Evolutionary conservation across 331 rosid genomes (phyloP).

Genomic region (Quercus tomentella): DNA sequence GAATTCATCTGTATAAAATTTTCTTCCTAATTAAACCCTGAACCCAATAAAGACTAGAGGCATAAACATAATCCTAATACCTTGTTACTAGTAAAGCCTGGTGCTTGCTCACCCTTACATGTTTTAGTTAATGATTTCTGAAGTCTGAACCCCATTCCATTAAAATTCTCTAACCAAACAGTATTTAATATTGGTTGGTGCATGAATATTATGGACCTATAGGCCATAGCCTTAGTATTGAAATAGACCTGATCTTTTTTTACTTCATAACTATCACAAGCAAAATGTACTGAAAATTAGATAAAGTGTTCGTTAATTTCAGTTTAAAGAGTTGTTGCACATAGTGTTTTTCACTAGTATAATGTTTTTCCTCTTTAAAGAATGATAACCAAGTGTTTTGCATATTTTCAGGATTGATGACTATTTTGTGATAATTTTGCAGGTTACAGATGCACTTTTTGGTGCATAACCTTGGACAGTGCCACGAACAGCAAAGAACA

Average conservation of each 20-base stretch:
- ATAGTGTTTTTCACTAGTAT: neutral
- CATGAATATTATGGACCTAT: neutral
- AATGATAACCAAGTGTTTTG: neutral
- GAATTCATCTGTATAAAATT: no score
- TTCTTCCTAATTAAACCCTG: neutral
- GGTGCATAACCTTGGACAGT: constrained; percentile 42
- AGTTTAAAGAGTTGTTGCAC: neutral
- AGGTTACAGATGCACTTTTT: constrained; percentile 26
- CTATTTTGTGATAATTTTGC: constrained; percentile 17
- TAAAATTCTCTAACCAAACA: neutral
- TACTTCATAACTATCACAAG: neutral
- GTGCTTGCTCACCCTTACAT: neutral
- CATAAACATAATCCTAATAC: neutral
- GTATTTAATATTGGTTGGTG: neutral
- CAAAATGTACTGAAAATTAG: neutral
- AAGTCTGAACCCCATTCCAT: neutral
- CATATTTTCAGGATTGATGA: constrained; percentile 1
- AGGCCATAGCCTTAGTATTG: neutral
- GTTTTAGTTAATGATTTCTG: neutral
- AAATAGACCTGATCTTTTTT: neutral
- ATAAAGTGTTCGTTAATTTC: neutral
- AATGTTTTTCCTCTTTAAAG: neutral
- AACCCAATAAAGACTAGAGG: neutral
- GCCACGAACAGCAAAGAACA: constrained; percentile 48
- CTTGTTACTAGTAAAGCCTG: neutral